Base-by-base conservation (phyloP, 495 filamentous ascomycete genomes). In the Darksidea phi region DNA sequence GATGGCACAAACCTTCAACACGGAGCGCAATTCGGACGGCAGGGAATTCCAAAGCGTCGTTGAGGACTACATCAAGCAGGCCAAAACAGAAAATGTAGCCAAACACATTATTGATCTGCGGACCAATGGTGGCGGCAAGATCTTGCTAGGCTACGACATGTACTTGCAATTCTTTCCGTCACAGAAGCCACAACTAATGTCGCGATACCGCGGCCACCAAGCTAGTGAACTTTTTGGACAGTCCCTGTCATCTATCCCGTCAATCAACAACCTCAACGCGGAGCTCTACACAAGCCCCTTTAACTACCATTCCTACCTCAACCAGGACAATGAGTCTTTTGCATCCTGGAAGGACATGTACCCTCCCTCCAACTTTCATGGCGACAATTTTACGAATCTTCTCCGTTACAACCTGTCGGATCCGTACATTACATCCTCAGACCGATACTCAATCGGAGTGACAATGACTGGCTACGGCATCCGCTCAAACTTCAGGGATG, bases 141-240 rank as follows among this genome's bases (percentile, higher is more conserved):
- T 76, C 34, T 54, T 75, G 18, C 70, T 72, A 32, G 73, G 72
- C 12, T 76, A 74, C 57, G 72, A 76, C 42, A 45, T 64, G 0
- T 76, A 73, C 57, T 54, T 71, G 36, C 73, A 76, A 56, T 67
- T 76, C 56, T 76, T 76, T 61, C 73, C 73, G 0, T 55, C 57
- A 10, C 68, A 73, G 32, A 56, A 70, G 12, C 71, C 70, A 32
- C 67, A 71, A 37, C 51, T 57, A 10, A 51, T 49, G 38, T 63
- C 48, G 2, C 63, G 71, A 0, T 66, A 63, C 42, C 66, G 66
- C 15, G 65, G 46, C 17, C 42, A 47, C 42, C 37, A 66, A 13
- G 66, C 61, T 11, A 26, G 24, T 7, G 46, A 70, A 25, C 32
- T 68, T 24, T 17, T 70, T n/a, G 66, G 68, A 32, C 20, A 61